Evolutionary conservation across 148 eudicot genomes (phyloP), one percentile per base, ranked within the genome.

Genomic region (Chenopodium berlandieri): DNA sequence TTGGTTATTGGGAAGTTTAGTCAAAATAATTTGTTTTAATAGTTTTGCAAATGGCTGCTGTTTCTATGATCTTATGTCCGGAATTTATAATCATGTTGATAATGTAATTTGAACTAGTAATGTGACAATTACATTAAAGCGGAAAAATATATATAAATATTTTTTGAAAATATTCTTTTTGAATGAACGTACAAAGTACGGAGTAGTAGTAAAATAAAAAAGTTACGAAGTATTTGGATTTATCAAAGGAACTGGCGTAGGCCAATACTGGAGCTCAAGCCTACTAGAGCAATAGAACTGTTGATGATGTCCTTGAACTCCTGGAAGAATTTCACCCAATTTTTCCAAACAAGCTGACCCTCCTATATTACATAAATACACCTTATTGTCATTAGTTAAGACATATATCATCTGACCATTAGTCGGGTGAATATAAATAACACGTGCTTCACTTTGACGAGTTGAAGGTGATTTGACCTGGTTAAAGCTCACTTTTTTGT

Each of bases 201-300:
- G 7, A 37, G 7, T 37, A 37, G 44, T 34, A 34, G 37, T 34
- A 3, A 34, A 34, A 34, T 34, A 3, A 34, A 34, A 2, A 34
- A 34, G 4, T 2, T 34, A 34, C 37, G 4, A 34, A 34, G 37
- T 34, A 34, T 34, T 34, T 34, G 2, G 37, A 34, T 34, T 34
- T 34, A 62, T 20, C 4, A n/a, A 19, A 62, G 66, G 66, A 62
- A 62, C 23, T 0, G 66, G 66, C 66, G 67, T 63, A 63, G 67
- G 67, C 67, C 67, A 63, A 22, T 63, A 23, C n/a, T 63, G 67
- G 67, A 63, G 67, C 67, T 63, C 67, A 63, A 63, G 30, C n/a
- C 25, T 63, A 25, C 25, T 37, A 37, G 44, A 37, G 44, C 44
- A 37, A 37, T 37, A 37, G 7, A 5, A 6, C 7, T 5, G 1